Conservation (phyloP, 1,284 basidiomycete genomes). For the Malassezia caprae region DNA sequence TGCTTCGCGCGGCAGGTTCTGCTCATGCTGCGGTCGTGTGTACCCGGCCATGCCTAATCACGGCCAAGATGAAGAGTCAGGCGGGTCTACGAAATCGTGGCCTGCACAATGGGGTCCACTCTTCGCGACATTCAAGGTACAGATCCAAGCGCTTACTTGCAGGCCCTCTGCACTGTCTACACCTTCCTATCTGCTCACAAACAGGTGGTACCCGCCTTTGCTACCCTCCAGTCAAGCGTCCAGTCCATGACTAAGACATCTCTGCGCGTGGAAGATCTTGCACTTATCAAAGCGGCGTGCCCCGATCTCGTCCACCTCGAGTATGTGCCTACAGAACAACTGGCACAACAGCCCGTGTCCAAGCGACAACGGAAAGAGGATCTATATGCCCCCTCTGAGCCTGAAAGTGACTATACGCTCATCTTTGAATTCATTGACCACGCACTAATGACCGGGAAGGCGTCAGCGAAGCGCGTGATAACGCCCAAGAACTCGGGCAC, state of each 20-base stretch:
- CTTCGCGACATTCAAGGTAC: conserved; percentile 2
- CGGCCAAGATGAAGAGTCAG: background rate
- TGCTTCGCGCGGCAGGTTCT: background rate
- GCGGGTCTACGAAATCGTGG: background rate
- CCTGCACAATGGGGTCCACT: background rate
- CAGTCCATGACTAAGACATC: conserved; percentile 55
- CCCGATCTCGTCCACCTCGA: conserved; percentile 72
- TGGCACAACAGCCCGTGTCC: conserved; percentile 20
- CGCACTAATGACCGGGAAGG: conserved; percentile 20
- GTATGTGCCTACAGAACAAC: conserved; percentile 55
- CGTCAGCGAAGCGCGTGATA: conserved; percentile 6
- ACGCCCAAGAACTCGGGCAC: background rate
- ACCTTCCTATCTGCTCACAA: conserved; percentile 76
- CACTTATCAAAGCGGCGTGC: conserved; percentile 77
- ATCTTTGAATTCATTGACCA: conserved; percentile 14
- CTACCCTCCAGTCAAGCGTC: conserved; percentile 64
- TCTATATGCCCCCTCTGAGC: conserved; percentile 23
- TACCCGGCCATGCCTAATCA: background rate
- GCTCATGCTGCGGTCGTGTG: background rate
- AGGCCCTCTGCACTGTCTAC: conserved; percentile 81
- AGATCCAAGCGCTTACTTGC: background rate
- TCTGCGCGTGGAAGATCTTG: conserved; percentile 65
- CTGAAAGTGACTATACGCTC: conserved; percentile 15
- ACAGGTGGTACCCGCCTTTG: conserved; percentile 69
- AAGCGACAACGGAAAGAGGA: conserved; percentile 23